A percentile compares a stretch with the other conserved stretches of the same genome.
Evolutionary conservation across 129 eudicot genomes (phyloP).

Genomic region (Rutidosis leptorrhynchoides): DNA sequence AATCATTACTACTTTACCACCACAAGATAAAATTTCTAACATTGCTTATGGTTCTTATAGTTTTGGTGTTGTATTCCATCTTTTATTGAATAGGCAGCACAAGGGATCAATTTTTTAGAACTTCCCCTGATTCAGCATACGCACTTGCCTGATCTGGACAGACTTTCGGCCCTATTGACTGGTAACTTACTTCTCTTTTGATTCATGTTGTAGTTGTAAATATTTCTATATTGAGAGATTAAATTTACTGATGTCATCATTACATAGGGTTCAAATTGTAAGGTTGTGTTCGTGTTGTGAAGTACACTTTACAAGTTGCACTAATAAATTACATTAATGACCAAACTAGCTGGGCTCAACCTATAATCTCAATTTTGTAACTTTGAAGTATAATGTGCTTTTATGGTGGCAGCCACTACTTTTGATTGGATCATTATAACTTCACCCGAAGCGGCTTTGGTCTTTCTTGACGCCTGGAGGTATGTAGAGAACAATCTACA

Average conservation of each 20-base stretch:
- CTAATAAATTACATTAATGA: neutral
- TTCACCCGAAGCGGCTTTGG: conserved; percentile 85
- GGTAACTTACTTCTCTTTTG: conserved; percentile 37
- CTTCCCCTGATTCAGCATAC: conserved; percentile 82
- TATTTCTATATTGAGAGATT: neutral
- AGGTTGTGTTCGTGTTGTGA: neutral
- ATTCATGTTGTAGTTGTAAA: conserved; percentile 11
- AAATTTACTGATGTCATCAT: neutral
- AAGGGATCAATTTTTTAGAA: conserved; percentile 68
- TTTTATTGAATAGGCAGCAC: conserved; percentile 47
- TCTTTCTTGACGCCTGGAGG: conserved; percentile 92
- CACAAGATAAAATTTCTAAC: neutral
- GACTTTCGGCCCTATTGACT: conserved; percentile 49
- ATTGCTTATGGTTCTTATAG: neutral
- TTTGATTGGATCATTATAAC: conserved; percentile 90
- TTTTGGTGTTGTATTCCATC: conserved; percentile 8
- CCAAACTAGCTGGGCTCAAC: neutral
- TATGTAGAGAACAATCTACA: conserved; percentile 23
- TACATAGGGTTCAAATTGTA: neutral
- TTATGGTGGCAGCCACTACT: conserved; percentile 47
- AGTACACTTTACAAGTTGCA: neutral
- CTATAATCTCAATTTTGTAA: neutral
- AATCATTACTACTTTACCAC: neutral
- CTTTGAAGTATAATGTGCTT: neutral
- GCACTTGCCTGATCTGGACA: conserved; percentile 57